Evolutionary conservation across 2,329 filamentous ascomycete species (phyloP).

Genomic region (Talaromyces sp.): DNA sequence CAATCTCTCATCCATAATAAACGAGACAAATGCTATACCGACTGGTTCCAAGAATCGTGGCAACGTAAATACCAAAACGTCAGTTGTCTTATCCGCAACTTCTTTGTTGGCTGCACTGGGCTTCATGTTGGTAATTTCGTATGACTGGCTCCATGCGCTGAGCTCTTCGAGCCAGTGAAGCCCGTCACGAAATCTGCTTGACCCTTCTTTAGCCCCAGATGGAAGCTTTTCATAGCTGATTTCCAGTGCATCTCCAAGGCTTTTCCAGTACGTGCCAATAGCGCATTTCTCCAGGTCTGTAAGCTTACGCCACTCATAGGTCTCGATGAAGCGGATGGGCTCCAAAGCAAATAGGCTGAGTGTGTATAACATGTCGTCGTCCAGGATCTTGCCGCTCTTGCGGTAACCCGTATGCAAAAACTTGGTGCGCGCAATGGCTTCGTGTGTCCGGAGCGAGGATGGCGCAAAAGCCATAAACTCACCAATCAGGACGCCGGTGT

Average conservation of each 20-base stretch:
- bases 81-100: conserved; percentile 55
- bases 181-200: conserved; percentile 43
- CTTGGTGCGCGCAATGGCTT: conserved; percentile 59
- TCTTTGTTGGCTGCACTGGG: conserved; percentile 45
- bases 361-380: conserved; percentile 63
- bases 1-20: conserved; percentile 60
- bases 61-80: conserved; percentile 56
- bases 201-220: conserved; percentile 32
- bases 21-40: conserved; percentile 48
- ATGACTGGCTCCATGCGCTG: conserved; percentile 46
- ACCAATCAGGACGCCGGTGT: conserved; percentile 45
- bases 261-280: conserved; percentile 64
- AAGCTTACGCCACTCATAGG: conserved; percentile 65
- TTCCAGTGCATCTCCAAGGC: conserved; percentile 63
- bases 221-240: conserved; percentile 48
- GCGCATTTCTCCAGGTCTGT: conserved; percentile 65
- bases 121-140: conserved; percentile 57
- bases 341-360: conserved; percentile 61
- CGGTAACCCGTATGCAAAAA: conserved; percentile 57
- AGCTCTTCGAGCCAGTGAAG: conserved; percentile 50
- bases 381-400: conserved; percentile 51
- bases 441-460: conserved; percentile 37
- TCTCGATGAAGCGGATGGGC: conserved; percentile 57
- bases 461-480: conserved; percentile 45
- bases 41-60: conserved; percentile 41